Evolutionary conservation across 1,284 basidiomycete genomes (phyloP).

Genomic region (Ceratobasidium papillatum): DNA sequence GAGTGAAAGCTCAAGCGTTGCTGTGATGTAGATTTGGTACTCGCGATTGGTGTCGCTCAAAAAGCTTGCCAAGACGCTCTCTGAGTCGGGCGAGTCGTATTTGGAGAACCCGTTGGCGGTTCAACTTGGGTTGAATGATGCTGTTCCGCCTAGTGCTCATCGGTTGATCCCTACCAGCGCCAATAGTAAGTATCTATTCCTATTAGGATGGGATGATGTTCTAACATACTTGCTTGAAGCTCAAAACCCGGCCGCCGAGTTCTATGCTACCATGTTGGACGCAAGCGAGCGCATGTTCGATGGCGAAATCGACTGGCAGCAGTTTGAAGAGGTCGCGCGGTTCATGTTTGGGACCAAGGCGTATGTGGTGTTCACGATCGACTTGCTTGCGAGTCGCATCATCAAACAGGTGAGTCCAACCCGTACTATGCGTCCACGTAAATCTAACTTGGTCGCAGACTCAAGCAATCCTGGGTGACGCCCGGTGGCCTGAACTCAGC

Average conservation of each 20-base stretch:
- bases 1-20: slow-evolving; percentile 34
- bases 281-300: slow-evolving; percentile 96
- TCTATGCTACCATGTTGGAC: slow-evolving; percentile 89
- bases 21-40: slow-evolving; percentile 75
- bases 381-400: slow-evolving; percentile 87
- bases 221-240: slow-evolving; percentile 49
- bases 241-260: slow-evolving; percentile 64
- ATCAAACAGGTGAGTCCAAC: slow-evolving; percentile 77
- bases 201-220: slow-evolving; percentile 44
- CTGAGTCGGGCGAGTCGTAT: slow-evolving; percentile 32
- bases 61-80: slow-evolving; percentile 63
- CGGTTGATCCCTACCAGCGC: slow-evolving; percentile 38
- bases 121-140: slow-evolving; percentile 70
- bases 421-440: slow-evolving; percentile 42
- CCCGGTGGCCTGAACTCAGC: slow-evolving; percentile 85
- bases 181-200: slow-evolving; percentile 4
- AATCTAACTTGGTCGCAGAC: slow-evolving; percentile 57
- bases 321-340: slow-evolving; percentile 94
- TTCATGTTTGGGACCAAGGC: slow-evolving; percentile 98
- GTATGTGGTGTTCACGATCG: slow-evolving; percentile 80
- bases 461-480: slow-evolving; percentile 80
- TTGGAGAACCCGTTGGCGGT: slow-evolving; percentile 59
- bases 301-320: slow-evolving; percentile 86
- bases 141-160: slow-evolving; percentile 55
- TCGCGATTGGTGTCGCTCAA: slow-evolving; percentile 86